A percentile compares a stretch with the other conserved stretches of the same genome.
Conservation (phyloP, 768 basidiomycete species). For the Mycena rebaudengoi region DNA sequence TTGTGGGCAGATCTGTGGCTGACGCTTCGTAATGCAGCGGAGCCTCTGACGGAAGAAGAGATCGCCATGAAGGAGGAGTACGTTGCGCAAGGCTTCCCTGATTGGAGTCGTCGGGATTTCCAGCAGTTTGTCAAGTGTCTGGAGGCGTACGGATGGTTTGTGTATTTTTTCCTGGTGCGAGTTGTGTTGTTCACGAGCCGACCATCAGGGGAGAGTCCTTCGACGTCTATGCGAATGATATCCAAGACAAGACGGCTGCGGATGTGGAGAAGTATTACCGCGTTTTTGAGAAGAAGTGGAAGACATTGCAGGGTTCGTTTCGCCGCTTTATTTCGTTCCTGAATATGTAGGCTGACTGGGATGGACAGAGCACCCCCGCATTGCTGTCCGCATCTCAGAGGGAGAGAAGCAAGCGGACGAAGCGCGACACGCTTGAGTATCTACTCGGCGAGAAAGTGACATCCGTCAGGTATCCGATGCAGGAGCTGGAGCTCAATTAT, state of each 20-base stretch:
- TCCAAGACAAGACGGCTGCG: slow-evolving; percentile 83
- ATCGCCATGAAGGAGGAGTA: slow-evolving; percentile 81
- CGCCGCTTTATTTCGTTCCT: neutral
- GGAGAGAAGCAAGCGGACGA: slow-evolving; percentile 92
- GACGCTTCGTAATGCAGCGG: slow-evolving; percentile 58
- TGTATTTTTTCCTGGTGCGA: slow-evolving; percentile 18
- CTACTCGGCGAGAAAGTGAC: slow-evolving; percentile 85
- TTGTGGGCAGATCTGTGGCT: neutral
- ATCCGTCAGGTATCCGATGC: slow-evolving; percentile 90
- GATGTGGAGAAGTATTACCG: slow-evolving; percentile 82
- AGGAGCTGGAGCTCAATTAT: slow-evolving; percentile 95
- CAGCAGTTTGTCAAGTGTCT: slow-evolving; percentile 86
- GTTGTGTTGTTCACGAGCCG: neutral
- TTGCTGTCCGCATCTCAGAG: slow-evolving; percentile 84
- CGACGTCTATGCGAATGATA: slow-evolving; percentile 79
- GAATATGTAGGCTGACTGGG: neutral
- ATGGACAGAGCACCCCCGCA: slow-evolving; percentile 75
- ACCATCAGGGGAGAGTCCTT: slow-evolving; percentile 65
- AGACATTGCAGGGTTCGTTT: slow-evolving; percentile 73
- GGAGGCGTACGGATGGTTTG: slow-evolving; percentile 85
- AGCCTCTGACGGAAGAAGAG: slow-evolving; percentile 91
- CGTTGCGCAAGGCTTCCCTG: slow-evolving; percentile 80
- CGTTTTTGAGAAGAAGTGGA: slow-evolving; percentile 91
- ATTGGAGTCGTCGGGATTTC: slow-evolving; percentile 94
- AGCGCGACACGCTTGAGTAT: slow-evolving; percentile 80